Percentiles rank a stretch among this genome's conserved stretches.
phyloP scores from a whole-genome alignment of 345 rosid species.

The Aquilaria malaccensis region DNA sequence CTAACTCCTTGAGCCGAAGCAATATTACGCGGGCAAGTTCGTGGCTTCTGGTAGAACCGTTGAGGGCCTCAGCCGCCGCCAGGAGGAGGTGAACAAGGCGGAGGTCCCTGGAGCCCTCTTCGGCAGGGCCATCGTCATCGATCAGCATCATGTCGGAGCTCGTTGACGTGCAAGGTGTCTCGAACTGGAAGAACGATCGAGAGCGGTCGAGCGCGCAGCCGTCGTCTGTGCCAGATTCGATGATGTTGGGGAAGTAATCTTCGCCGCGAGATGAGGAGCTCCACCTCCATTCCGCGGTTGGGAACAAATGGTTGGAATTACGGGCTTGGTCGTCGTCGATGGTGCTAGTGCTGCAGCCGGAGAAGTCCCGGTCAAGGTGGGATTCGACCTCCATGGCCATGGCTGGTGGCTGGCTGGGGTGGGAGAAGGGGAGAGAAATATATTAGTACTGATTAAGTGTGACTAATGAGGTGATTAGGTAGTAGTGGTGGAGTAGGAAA shows the following conservation, averaged over 20 bases:
- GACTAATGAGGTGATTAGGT: too few relatives aligned
- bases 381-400: constrained; percentile 44
- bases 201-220: constrained; percentile 17
- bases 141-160: constrained; percentile 12
- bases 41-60: constrained; percentile 36
- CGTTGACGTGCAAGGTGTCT: constrained; percentile 29
- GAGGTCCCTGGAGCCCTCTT: constrained; percentile 58
- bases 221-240: constrained; percentile 46
- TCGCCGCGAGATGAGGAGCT: constrained; percentile 27
- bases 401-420: constrained; percentile 11
- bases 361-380: constrained; percentile 30
- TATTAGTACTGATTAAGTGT: too few relatives aligned
- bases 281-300: constrained; percentile 46
- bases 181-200: constrained; percentile 12
- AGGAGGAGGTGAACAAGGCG: constrained; percentile 68
- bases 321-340: constrained; percentile 24
- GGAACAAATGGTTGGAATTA: constrained; percentile 40
- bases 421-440: neutral
- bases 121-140: constrained; percentile 22
- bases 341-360: constrained; percentile 25
- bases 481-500: too few relatives aligned
- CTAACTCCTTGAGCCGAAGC: constrained; percentile 80
- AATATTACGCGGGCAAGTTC: constrained; percentile 78
- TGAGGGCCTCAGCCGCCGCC: constrained; percentile 78
- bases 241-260: constrained; percentile 49